Evolutionary conservation across 2,329 filamentous ascomycete genomes (phyloP).

Genomic region (Colletotrichum cordylinicola): DNA sequence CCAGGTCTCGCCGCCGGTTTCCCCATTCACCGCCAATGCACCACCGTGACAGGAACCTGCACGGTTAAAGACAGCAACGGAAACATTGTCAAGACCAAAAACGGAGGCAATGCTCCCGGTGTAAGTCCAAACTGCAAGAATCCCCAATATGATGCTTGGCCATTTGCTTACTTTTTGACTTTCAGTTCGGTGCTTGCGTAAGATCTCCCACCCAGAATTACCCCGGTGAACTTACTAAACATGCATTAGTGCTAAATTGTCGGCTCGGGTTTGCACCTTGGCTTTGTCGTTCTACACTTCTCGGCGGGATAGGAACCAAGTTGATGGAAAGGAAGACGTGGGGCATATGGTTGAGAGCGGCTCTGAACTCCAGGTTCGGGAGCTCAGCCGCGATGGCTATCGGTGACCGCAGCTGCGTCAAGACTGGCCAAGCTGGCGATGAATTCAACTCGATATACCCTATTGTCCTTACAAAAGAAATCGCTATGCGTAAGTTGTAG

Average conservation of each 20-base stretch:
- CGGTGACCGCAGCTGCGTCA: neutral
- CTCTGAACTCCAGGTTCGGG: neutral
- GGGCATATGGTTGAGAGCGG: neutral
- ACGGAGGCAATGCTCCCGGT: neutral
- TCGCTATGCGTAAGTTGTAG: neutral
- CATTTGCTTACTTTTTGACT: neutral
- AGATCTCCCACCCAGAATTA: neutral
- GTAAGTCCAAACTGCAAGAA: neutral
- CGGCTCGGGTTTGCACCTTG: neutral
- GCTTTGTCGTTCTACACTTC: neutral
- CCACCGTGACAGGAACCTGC: neutral
- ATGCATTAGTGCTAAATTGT: neutral
- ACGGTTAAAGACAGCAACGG: neutral
- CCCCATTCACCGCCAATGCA: neutral
- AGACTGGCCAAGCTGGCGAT: neutral
- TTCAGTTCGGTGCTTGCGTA: neutral
- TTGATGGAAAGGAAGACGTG: fast-evolving
- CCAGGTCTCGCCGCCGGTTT: neutral
- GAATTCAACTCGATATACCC: neutral
- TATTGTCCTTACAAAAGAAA: neutral
- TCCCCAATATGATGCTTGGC: no score
- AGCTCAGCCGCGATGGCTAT: neutral
- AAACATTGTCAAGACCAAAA: fast-evolving
- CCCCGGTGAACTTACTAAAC: fast-evolving
- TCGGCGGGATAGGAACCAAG: neutral